Evolutionary conservation across 495 filamentous ascomycete genomes (phyloP), one percentile per base, ranked within the genome.

Genomic region (Physcia stellaris): DNA sequence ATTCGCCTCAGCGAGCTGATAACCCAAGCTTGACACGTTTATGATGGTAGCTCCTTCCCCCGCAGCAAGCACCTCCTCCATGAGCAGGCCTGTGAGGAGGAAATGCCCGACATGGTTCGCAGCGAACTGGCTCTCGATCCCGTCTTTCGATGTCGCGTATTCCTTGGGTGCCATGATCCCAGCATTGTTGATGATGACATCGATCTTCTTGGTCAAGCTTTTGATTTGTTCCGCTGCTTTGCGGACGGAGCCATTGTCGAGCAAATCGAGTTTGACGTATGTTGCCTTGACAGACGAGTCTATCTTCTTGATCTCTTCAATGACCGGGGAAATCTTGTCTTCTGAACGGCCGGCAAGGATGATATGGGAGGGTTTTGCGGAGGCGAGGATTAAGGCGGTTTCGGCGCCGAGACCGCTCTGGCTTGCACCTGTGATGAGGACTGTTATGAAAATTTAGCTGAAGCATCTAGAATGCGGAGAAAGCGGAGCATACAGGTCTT

Each of bases 21-120:
- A 61, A 1, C 61, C 70, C 22, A 54, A 40, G 37, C 58, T 60
- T 9, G 39, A 44, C 15, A 61, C 54, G 15, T 47, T 55, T 0
- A 60, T 51, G 0, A 63, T 41, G 6, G 55, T 40, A 1, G 46
- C 39, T 7, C 22, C 24, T 19, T 32, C 18, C n/a, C n/a, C n/a
- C 1, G 47, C 37, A 10, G 23, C 41, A 4, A 59, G 46, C 6
- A 70, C 37, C 35, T 61, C 57, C 6, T 46, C 51, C 29, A 68
- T 51, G 34, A 73, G 32, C 40, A 54, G 50, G 39, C 67, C 64
- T 15, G 65, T 68, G 12, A 73, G 50, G n/a, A 71, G 41, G 23
- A 50, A 55, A 27, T 32, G 55, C 1, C 55, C 55, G 11, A 58
- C 15, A 36, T 56, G 46, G 36, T 53, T 55, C 2, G 49, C 46